Evolutionary conservation across 495 filamentous ascomycete species (phyloP).

Genomic region (Entonaema liquescens): DNA sequence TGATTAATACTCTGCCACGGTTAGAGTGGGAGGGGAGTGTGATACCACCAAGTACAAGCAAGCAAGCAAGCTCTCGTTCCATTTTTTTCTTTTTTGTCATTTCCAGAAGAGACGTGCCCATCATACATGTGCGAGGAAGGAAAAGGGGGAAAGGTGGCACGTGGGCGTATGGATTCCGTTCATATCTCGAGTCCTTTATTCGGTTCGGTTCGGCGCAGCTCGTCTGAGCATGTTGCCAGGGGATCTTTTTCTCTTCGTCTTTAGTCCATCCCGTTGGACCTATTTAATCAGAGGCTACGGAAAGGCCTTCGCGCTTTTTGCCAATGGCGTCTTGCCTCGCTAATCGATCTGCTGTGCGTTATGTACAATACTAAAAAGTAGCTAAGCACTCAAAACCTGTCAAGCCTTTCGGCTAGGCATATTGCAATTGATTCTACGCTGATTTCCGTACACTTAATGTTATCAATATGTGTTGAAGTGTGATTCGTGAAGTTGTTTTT

Average conservation of each 20-base stretch:
- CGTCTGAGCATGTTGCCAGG: not conserved
- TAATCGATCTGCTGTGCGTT: slow-evolving; percentile 1
- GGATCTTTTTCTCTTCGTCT: slow-evolving; percentile 12
- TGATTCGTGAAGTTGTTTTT: slow-evolving; percentile 2
- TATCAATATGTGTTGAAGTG: not conserved
- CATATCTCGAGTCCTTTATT: not conserved
- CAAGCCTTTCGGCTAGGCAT: not conserved
- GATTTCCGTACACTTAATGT: not conserved
- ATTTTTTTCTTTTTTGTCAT: slow-evolving; percentile 6
- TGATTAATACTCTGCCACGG: slow-evolving; percentile 32
- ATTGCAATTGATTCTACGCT: slow-evolving; percentile 5
- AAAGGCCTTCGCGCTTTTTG: not conserved
- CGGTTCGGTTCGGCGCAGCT: slow-evolving; percentile 3
- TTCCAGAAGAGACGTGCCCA: slow-evolving; percentile 5
- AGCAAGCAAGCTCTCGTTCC: slow-evolving; percentile 18
- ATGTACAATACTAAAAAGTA: slow-evolving; percentile 16
- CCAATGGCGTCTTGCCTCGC: not conserved
- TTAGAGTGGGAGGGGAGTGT: slow-evolving; percentile 28
- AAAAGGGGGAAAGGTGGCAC: slow-evolving; percentile 4
- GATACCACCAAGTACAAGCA: slow-evolving; percentile 39
- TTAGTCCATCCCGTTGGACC: not conserved
- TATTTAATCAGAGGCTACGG: slow-evolving; percentile 6
- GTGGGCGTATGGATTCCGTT: slow-evolving; percentile 24
- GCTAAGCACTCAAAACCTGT: not conserved
- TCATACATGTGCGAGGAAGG: slow-evolving; percentile 4